A percentile compares a stretch with the other conserved stretches of the same genome.
These are phyloP conservation scores for Fermentozyma sake DNA, from an alignment of 1,139 yeast species.

Conservation along the genomic window DNA sequence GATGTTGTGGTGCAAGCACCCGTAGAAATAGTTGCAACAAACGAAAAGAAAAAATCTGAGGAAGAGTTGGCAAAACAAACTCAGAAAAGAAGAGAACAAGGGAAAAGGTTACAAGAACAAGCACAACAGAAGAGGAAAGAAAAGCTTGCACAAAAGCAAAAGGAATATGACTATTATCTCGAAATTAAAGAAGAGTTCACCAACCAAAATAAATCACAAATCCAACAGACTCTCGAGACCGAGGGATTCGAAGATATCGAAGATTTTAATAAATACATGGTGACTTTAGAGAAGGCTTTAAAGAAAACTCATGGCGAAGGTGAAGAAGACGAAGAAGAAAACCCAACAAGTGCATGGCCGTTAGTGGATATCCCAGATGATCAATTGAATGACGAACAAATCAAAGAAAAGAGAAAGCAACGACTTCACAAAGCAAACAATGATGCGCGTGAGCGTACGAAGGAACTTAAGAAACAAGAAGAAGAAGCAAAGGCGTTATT, in stretches of 20 bases:
- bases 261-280: slow-evolving; percentile 66
- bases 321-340: slow-evolving; percentile 37
- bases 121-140: slow-evolving; percentile 83
- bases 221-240: slow-evolving; percentile 47
- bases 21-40: slow-evolving; percentile 43
- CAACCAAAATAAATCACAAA: slow-evolving; percentile 39
- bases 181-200: slow-evolving; percentile 52
- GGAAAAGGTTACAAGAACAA: slow-evolving; percentile 85
- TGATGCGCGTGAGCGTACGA: slow-evolving; percentile 83
- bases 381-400: slow-evolving; percentile 70
- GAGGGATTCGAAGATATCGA: slow-evolving; percentile 78
- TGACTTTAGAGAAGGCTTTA: slow-evolving; percentile 64
- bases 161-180: slow-evolving; percentile 70
- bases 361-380: slow-evolving; percentile 81
- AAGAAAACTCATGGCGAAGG: slow-evolving; percentile 61
- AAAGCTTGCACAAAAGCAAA: slow-evolving; percentile 73
- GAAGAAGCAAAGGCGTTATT: slow-evolving; percentile 53
- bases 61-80: slow-evolving; percentile 78
- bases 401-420: slow-evolving; percentile 85
- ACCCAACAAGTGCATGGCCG: slow-evolving; percentile 63
- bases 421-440: slow-evolving; percentile 76
- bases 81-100: slow-evolving; percentile 80
- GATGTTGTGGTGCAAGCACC: slow-evolving; percentile 86
- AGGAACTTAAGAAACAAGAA: slow-evolving; percentile 60
- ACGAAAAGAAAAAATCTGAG: slow-evolving; percentile 68